Evolutionary conservation across 441 rosid genomes (phyloP).

Genomic region (Hura crepitans): DNA sequence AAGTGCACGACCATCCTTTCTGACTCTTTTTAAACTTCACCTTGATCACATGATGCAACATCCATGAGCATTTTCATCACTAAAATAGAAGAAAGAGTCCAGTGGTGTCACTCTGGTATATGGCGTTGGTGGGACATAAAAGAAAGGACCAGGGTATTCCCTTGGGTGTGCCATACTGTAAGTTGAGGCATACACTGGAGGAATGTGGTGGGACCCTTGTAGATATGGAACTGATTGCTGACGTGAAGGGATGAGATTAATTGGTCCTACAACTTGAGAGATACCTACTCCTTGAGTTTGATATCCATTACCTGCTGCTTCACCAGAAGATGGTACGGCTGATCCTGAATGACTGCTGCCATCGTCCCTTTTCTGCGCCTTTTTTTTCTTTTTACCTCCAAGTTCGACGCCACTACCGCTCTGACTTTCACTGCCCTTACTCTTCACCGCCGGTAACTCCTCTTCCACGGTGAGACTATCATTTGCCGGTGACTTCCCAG

Average conservation of each 20-base stretch:
- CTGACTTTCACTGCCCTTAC: background rate
- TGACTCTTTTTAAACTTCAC: no score
- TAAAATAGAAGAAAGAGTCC: slow-evolving; percentile 28
- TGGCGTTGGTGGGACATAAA: slow-evolving; percentile 1
- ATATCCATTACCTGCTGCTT: slow-evolving; percentile 11
- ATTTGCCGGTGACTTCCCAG: slow-evolving; percentile 8
- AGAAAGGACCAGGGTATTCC: slow-evolving; percentile 17
- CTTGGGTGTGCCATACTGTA: slow-evolving; percentile 13
- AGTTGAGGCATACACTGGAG: slow-evolving; percentile 17
- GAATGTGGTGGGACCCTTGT: slow-evolving; percentile 15
- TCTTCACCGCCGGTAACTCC: background rate
- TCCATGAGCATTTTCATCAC: slow-evolving; percentile 33
- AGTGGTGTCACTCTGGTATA: background rate
- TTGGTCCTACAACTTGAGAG: slow-evolving; percentile 18
- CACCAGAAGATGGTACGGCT: slow-evolving; percentile 12
- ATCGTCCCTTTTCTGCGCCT: slow-evolving; percentile 7
- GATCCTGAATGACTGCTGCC: background rate
- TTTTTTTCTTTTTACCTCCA: slow-evolving; percentile 22
- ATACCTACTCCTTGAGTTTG: background rate
- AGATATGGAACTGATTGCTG: slow-evolving; percentile 15
- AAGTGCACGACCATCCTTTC: background rate
- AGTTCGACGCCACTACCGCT: background rate
- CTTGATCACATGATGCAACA: slow-evolving; percentile 29
- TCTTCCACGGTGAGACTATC: background rate
- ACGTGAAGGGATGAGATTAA: slow-evolving; percentile 20